Evolutionary conservation across 495 filamentous ascomycete genomes (phyloP).

Genomic region (Podospora pseudoanserina): DNA sequence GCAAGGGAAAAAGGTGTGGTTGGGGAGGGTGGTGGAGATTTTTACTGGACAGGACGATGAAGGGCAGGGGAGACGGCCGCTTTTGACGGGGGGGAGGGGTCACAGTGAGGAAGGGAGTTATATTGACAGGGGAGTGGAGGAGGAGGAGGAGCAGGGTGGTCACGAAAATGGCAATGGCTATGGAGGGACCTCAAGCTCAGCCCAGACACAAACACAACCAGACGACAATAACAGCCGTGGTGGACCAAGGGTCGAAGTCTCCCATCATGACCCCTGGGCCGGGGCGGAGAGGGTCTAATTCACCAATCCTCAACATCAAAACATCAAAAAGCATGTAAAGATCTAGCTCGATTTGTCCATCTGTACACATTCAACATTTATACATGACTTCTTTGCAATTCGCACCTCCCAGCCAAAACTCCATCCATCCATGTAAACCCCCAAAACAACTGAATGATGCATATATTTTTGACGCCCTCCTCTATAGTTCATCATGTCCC

Average conservation of each 20-base stretch:
- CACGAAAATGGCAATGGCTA: not conserved
- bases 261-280: not conserved
- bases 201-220: not conserved
- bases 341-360: not conserved
- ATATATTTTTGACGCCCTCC: not conserved
- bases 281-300: not conserved
- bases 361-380: not conserved
- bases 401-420: not conserved
- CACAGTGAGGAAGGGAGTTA: not conserved
- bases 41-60: not conserved
- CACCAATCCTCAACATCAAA: not conserved
- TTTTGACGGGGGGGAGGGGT: not conserved
- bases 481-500: constrained; percentile 51
- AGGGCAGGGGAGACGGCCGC: not conserved
- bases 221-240: not conserved
- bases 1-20: not conserved
- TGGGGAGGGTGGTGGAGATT: not conserved
- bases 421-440: not conserved
- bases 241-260: not conserved
- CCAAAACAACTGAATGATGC: not conserved
- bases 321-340: not conserved
- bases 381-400: not conserved
- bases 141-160: not conserved
- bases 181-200: not conserved
- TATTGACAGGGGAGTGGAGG: not conserved